These are phyloP conservation scores for Russula emetica DNA, from an alignment of 768 basidiomycete genomes.

Conservation along the genomic window DNA sequence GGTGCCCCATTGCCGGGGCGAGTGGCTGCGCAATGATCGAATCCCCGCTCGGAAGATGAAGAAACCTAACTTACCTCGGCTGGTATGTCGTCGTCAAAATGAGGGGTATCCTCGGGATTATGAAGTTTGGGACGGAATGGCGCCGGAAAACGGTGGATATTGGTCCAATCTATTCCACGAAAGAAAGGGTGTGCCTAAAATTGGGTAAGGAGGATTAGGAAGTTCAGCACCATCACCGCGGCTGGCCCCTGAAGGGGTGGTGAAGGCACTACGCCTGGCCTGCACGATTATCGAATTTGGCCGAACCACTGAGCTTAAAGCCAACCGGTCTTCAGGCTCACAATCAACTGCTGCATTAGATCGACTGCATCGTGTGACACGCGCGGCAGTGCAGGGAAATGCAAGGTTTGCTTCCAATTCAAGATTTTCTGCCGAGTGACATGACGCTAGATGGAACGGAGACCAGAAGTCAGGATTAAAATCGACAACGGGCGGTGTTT, in stretches of 20 bases:
- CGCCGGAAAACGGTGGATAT: slow-evolving; percentile 71
- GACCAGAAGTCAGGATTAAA: slow-evolving; percentile 94
- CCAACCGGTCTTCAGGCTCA: slow-evolving; percentile 93
- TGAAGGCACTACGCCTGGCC: slow-evolving; percentile 69
- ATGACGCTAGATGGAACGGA: slow-evolving; percentile 82
- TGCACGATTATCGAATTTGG: slow-evolving; percentile 75
- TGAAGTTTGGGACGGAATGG: slow-evolving; percentile 86
- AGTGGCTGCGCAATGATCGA: slow-evolving; percentile 61
- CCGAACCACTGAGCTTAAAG: slow-evolving; percentile 59
- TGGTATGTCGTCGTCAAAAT: slow-evolving; percentile 94
- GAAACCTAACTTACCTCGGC: slow-evolving; percentile 57
- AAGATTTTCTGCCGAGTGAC: slow-evolving; percentile 40
- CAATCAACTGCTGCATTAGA: slow-evolving; percentile 89
- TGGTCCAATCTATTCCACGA: slow-evolving; percentile 92
- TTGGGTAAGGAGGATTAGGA: too few relatives aligned
- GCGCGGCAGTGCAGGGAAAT: too few relatives aligned
- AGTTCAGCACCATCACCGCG: slow-evolving; percentile 79
- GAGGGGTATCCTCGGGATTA: slow-evolving; percentile 79
- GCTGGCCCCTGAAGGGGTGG: slow-evolving; percentile 50
- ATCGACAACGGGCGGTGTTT: too few relatives aligned
- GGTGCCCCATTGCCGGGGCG: slow-evolving; percentile 85
- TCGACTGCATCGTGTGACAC: slow-evolving; percentile 33
- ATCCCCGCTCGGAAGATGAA: slow-evolving; percentile 7
- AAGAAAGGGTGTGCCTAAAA: too few relatives aligned
- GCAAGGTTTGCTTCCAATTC: too few relatives aligned